Percentiles rank a stretch among this genome's conserved stretches.
These are phyloP conservation scores for Stygiomarasmius scandens DNA, from an alignment of 1,284 basidiomycete species.

Conservation along the genomic window DNA sequence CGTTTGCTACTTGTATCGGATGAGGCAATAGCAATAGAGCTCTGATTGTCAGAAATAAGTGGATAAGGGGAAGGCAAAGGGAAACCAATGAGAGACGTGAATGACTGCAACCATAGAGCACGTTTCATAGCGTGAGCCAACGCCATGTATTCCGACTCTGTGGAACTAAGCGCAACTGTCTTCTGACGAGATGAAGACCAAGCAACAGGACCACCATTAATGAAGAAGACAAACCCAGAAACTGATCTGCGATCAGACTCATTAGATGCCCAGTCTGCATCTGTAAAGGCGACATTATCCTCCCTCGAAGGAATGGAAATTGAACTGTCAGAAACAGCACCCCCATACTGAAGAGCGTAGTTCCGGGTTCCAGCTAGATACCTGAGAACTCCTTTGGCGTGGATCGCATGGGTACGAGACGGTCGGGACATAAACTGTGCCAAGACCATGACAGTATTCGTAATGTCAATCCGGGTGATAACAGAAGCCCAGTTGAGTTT, in stretches of 20 bases:
- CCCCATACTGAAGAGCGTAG: not conserved
- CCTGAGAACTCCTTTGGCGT: not conserved
- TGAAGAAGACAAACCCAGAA: slow-evolving; percentile 26
- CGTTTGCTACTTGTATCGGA: slow-evolving; percentile 11
- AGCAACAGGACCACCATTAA: slow-evolving; percentile 22
- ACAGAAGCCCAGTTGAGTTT: not conserved
- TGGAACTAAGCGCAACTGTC: slow-evolving; percentile 24
- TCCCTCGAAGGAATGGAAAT: not conserved
- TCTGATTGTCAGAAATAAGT: slow-evolving; percentile 9
- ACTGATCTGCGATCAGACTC: slow-evolving; percentile 23
- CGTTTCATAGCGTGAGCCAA: slow-evolving; percentile 32
- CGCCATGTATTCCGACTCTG: slow-evolving; percentile 29
- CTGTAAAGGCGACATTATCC: slow-evolving; percentile 17
- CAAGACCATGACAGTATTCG: slow-evolving; percentile 1
- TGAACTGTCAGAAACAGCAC: not conserved
- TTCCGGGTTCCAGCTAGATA: not conserved
- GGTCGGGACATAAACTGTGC: not conserved
- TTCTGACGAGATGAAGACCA: slow-evolving; percentile 34
- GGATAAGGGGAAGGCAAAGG: not conserved
- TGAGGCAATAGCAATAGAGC: slow-evolving; percentile 25
- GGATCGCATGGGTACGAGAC: not conserved
- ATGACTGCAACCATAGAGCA: slow-evolving; percentile 30
- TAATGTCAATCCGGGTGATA: slow-evolving; percentile 5
- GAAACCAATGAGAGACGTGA: slow-evolving; percentile 18
- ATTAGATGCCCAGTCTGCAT: slow-evolving; percentile 30